Base-by-base conservation (phyloP, 2,329 filamentous ascomycete species). In the Ilyonectria destructans region DNA sequence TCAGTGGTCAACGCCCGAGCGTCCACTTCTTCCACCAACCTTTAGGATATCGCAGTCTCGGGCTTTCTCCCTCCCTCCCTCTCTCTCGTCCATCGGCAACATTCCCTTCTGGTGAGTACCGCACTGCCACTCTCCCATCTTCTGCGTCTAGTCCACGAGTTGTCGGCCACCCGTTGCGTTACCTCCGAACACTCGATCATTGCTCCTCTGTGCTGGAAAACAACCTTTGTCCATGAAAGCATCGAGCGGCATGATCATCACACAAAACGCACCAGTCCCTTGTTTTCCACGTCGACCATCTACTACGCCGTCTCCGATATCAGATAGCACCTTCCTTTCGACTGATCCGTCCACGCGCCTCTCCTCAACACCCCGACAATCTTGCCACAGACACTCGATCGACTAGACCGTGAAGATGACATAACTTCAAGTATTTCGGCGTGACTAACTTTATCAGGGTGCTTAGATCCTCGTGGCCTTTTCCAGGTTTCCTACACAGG, bases 61-160 rank as follows among this genome's bases (percentile, higher is more conserved):
- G 68, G 68, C 67, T 69, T 62, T 56, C 57, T 61, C 49, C 51
- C 33, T 63, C 67, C 58, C 60, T 58, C 48, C 46, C 61, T 29
- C 61, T 56, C 61, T 43, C 54, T 54, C 54, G 69, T 69, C 63
- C 63, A 58, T 71, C 69, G 67, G 70, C 69, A 65, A 71, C 62
- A 61, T 57, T 60, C 66, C 64, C 65, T 72, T 71, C 65, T 66
- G 70, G 73, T 75, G 58, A 75, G 73, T 75, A 3, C 33, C 26
- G 13, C 19, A 48, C 29, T 17, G 13, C 55, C 19, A 51, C 37
- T 21, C 40, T 26, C 23, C 37, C 29, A 29, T 55, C 8, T 29
- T 31, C 19, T 19, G 23, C 31, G 51, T 61, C 35, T 45, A 45
- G 51, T 54, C 49, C 15, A 37, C 59, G 21, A 51, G 31, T 37